phyloP scores from a whole-genome alignment of 495 filamentous ascomycete species.

The Copromyces sp. region DNA sequence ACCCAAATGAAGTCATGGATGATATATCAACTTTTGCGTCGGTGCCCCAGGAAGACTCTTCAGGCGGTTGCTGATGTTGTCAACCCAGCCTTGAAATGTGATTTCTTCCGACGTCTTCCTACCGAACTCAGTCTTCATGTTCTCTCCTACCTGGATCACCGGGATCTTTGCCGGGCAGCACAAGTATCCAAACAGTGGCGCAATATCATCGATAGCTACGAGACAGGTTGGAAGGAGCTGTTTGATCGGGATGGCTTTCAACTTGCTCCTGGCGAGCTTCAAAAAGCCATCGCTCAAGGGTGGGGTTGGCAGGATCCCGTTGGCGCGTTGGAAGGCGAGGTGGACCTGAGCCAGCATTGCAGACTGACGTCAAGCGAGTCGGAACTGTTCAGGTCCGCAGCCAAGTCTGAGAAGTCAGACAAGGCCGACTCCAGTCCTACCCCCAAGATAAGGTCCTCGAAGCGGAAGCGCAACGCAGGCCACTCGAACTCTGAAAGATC shows the following conservation, averaged over 20 bases:
- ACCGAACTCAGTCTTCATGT: slow-evolving; percentile 81
- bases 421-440: neutral
- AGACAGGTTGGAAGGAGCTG: slow-evolving; percentile 90
- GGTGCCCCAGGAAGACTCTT: slow-evolving; percentile 81
- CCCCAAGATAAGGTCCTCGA: slow-evolving; percentile 21
- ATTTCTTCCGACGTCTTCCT: slow-evolving; percentile 77
- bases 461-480: slow-evolving; percentile 34
- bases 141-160: slow-evolving; percentile 73
- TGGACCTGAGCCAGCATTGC: slow-evolving; percentile 55
- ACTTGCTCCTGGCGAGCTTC: slow-evolving; percentile 72
- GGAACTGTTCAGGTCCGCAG: slow-evolving; percentile 28
- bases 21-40: slow-evolving; percentile 87
- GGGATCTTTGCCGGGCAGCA: slow-evolving; percentile 82
- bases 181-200: slow-evolving; percentile 95
- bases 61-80: slow-evolving; percentile 87
- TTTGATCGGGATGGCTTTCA: slow-evolving; percentile 75
- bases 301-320: slow-evolving; percentile 97
- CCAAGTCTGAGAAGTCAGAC: slow-evolving; percentile 25
- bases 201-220: slow-evolving; percentile 77
- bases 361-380: slow-evolving; percentile 39
- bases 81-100: slow-evolving; percentile 92
- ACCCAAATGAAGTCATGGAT: slow-evolving; percentile 82
- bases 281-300: slow-evolving; percentile 80
- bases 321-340: slow-evolving; percentile 63
- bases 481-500: slow-evolving; percentile 35